Conservation (phyloP, 768 basidiomycete species). For the Lyophyllum decastes region DNA sequence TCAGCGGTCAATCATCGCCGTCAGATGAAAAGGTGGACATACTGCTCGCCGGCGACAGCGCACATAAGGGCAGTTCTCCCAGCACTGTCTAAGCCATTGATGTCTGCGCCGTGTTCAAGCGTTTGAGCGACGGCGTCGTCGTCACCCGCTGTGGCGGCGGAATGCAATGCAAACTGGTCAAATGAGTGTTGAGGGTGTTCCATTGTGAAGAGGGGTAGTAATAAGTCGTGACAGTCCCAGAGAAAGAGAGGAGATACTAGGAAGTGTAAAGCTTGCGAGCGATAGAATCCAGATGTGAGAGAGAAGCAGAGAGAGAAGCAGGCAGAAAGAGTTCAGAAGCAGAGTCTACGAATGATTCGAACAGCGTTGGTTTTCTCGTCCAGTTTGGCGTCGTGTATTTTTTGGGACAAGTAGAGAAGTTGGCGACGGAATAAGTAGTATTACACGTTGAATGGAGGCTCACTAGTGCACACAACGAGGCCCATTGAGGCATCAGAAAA, state of each 20-base stretch:
- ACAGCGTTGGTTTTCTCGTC: constrained; percentile 7
- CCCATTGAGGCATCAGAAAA: constrained; percentile 22
- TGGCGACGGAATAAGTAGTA: constrained; percentile 16
- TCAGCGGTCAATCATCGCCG: constrained; percentile 3
- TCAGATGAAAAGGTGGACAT: constrained; percentile 23
- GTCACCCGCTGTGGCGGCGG: constrained; percentile 59
- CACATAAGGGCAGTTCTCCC: constrained; percentile 70
- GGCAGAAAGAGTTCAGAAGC: constrained; percentile 7
- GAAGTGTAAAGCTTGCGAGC: constrained; percentile 3
- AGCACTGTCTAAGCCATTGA: constrained; percentile 61
- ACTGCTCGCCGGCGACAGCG: constrained; percentile 75
- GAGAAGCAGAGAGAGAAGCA: constrained; percentile 4
- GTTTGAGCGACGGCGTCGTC: constrained; percentile 52
- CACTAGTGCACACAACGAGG: constrained; percentile 16
- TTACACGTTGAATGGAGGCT: constrained; percentile 10
- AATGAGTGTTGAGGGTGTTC: constrained; percentile 28
- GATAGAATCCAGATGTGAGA: constrained; percentile 8
- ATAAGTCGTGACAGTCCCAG: constrained; percentile 10
- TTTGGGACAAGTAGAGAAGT: constrained; percentile 10
- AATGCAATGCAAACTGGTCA: constrained; percentile 47
- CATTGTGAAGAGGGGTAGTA: constrained; percentile 16
- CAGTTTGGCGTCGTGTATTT: constrained; percentile 6
- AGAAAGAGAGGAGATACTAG: constrained; percentile 6
- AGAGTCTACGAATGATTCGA: constrained; percentile 6
- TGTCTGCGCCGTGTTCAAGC: constrained; percentile 62